A percentile compares a stretch with the other conserved stretches of the same genome.
Evolutionary conservation across 1,284 basidiomycete genomes (phyloP).

Genomic region (Trametes sp.): DNA sequence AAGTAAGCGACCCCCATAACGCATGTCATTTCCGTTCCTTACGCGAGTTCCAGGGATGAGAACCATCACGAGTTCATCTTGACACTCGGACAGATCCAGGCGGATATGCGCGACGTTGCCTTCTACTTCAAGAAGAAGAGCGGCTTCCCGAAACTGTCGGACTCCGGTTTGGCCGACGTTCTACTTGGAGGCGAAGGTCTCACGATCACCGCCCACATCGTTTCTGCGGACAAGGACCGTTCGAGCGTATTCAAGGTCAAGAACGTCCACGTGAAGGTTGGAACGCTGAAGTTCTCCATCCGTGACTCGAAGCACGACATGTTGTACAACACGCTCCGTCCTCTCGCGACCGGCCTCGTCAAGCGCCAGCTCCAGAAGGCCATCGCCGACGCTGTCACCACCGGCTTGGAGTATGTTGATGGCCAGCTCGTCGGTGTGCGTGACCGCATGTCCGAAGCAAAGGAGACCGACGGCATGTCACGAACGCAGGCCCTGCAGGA

Average conservation of each 20-base stretch:
- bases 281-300: constrained; percentile 89
- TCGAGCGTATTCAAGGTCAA: constrained; percentile 83
- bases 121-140: constrained; percentile 87
- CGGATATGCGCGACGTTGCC: constrained; percentile 92
- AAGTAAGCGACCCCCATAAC: constrained; percentile 38
- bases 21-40: constrained; percentile 17
- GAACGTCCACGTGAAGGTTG: constrained; percentile 81
- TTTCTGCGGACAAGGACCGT: constrained; percentile 69
- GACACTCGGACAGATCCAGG: constrained; percentile 87
- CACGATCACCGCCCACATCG: constrained; percentile 69
- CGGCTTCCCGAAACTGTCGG: constrained; percentile 82
- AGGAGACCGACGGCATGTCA: constrained; percentile 56
- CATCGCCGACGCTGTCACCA: constrained; percentile 78
- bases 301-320: constrained; percentile 93
- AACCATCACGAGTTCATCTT: constrained; percentile 76
- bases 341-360: constrained; percentile 81
- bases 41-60: constrained; percentile 52
- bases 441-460: constrained; percentile 78
- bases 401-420: constrained; percentile 87
- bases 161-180: constrained; percentile 94
- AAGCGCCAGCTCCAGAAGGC: constrained; percentile 93
- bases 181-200: constrained; percentile 84
- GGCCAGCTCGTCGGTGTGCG: constrained; percentile 86
- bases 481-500: constrained; percentile 74
- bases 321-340: constrained; percentile 84